These are phyloP conservation scores for Thalassiosira delicatula DNA, from an alignment of 352 stramenopile species.

Conservation along the genomic window DNA sequence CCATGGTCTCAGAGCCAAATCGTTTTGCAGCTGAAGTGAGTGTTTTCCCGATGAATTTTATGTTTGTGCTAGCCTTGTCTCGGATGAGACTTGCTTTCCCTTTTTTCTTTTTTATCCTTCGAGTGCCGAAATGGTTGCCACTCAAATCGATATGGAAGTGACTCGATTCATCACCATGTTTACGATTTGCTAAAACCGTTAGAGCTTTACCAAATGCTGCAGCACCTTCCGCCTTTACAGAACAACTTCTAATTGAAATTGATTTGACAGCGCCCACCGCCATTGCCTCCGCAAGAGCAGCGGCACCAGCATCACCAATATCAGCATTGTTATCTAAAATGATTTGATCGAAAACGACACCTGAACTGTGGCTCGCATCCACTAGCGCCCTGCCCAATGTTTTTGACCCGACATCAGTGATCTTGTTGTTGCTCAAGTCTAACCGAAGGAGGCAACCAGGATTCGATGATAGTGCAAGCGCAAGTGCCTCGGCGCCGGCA, in stretches of 20 bases:
- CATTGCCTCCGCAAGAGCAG: slow-evolving; percentile 63
- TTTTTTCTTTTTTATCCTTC: slow-evolving; percentile 71
- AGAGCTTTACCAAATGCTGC: slow-evolving; percentile 70
- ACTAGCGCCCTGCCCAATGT: slow-evolving; percentile 63
- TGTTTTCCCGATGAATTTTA: slow-evolving; percentile 75
- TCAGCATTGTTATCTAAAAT: slow-evolving; percentile 81
- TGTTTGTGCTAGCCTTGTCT: slow-evolving; percentile 80
- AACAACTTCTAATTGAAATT: slow-evolving; percentile 77
- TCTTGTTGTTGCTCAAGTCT: slow-evolving; percentile 82
- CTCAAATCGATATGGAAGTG: slow-evolving; percentile 71
- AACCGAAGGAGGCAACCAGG: slow-evolving; percentile 65
- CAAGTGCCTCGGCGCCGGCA: slow-evolving; percentile 73
- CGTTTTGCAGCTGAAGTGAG: slow-evolving; percentile 72
- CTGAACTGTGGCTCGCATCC: slow-evolving; percentile 18
- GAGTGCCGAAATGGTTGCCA: slow-evolving; percentile 80
- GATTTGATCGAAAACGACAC: slow-evolving; percentile 57
- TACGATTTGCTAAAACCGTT: slow-evolving; percentile 33
- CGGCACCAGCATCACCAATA: slow-evolving; percentile 70
- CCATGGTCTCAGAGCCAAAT: slow-evolving; percentile 41
- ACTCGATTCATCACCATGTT: slow-evolving; percentile 5
- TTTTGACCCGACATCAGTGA: slow-evolving; percentile 73
- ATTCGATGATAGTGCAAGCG: slow-evolving; percentile 71
- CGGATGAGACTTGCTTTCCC: slow-evolving; percentile 65
- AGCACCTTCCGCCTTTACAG: slow-evolving; percentile 69
- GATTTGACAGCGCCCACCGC: slow-evolving; percentile 57